Conservation (phyloP, 164 flowering plant species). For the Tetrastigma voinierianum region DNA sequence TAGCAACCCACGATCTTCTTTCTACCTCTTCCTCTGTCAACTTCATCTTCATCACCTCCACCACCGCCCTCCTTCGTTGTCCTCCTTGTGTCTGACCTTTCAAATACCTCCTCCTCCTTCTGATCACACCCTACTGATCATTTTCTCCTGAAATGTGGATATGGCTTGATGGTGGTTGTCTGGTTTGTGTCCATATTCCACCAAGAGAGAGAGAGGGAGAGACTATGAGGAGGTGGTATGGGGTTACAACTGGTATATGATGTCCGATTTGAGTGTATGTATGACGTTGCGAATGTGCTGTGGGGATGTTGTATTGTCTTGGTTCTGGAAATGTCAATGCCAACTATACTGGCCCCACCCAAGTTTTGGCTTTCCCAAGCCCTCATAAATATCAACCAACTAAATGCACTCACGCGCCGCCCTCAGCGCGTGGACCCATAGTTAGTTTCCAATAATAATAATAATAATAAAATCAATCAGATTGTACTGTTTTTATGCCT, state of each 20-base stretch:
- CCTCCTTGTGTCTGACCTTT: no score
- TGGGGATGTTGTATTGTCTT: slow-evolving; percentile 30
- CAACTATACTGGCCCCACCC: slow-evolving; percentile 44
- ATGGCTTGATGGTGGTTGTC: not conserved
- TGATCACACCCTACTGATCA: not conserved
- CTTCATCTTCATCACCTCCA: slow-evolving; percentile 17
- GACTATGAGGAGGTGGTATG: not conserved
- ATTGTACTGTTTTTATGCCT: no score
- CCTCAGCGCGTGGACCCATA: not conserved
- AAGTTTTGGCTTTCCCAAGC: slow-evolving; percentile 25
- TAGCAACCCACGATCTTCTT: slow-evolving; percentile 44
- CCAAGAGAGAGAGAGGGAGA: slow-evolving; percentile 8
- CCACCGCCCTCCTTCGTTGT: not conserved
- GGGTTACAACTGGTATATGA: not conserved
- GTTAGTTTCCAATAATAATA: no score
- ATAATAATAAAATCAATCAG: no score
- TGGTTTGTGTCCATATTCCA: slow-evolving; percentile 14
- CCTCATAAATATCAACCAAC: not conserved
- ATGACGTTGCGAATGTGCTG: not conserved
- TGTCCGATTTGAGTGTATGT: no score
- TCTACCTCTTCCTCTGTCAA: slow-evolving; percentile 46
- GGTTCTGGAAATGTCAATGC: slow-evolving; percentile 45
- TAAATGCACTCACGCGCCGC: not conserved
- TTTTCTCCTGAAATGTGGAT: slow-evolving; percentile 6
- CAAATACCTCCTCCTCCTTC: not conserved